phyloP scores from a whole-genome alignment of 1,284 basidiomycete genomes.

The Marasmius fiardii region DNA sequence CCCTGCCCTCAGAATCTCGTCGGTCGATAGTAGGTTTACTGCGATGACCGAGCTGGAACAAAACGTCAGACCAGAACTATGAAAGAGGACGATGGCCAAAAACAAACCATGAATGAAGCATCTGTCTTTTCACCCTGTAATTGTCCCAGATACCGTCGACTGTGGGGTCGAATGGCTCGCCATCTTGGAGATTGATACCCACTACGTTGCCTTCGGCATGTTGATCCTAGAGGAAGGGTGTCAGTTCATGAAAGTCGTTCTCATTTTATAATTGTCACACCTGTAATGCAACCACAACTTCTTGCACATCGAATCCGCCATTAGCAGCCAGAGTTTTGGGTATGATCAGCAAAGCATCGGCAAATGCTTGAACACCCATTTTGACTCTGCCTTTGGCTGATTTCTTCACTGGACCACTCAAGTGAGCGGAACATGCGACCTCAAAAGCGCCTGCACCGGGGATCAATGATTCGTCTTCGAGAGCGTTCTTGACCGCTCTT shows the following conservation, averaged over 20 bases:
- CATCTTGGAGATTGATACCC: slow-evolving; percentile 90
- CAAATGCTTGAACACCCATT: slow-evolving; percentile 96
- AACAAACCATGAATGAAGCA: slow-evolving; percentile 92
- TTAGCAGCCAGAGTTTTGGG: slow-evolving; percentile 97
- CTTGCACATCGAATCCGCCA: slow-evolving; percentile 97
- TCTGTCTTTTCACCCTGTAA: slow-evolving; percentile 97
- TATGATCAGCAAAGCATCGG: slow-evolving; percentile 92
- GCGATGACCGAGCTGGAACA: slow-evolving; percentile 89
- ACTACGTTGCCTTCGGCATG: slow-evolving; percentile 88
- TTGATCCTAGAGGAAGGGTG: slow-evolving; percentile 65
- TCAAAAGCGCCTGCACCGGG: slow-evolving; percentile 99
- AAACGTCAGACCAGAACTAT: slow-evolving; percentile 15
- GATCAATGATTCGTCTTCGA: slow-evolving; percentile 87
- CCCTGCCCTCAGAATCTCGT: slow-evolving; percentile 94
- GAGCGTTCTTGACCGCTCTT: slow-evolving; percentile 94
- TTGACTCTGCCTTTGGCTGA: slow-evolving; percentile 94
- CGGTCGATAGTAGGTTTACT: slow-evolving; percentile 91
- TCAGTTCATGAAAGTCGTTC: slow-evolving; percentile 8
- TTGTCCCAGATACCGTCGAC: slow-evolving; percentile 99
- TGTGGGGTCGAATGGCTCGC: slow-evolving; percentile 95
- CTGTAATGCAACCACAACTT: slow-evolving; percentile 89
- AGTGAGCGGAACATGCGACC: slow-evolving; percentile 86
- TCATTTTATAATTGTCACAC: slow-evolving; percentile 31
- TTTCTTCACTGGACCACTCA: slow-evolving; percentile 80
- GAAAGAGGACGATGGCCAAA: slow-evolving; percentile 6